phyloP scores from a whole-genome alignment of 106 monocot species.

The Allium fistulosum region DNA sequence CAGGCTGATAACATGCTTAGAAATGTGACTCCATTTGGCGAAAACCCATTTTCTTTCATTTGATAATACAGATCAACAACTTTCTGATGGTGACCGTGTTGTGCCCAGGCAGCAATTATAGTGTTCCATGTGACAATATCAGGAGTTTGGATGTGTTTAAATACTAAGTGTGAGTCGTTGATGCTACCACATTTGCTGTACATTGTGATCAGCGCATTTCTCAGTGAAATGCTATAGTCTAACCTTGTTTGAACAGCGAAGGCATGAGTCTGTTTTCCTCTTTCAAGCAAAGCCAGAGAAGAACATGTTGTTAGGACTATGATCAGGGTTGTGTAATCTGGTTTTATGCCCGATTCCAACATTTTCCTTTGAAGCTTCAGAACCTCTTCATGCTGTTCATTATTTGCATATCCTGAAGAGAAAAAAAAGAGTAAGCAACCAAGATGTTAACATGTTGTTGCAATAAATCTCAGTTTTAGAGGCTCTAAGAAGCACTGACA shows the following conservation, averaged over 20 bases:
- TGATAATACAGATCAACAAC: conserved; percentile 38
- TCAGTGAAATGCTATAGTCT: conserved; percentile 33
- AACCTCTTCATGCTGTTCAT: conserved; percentile 50
- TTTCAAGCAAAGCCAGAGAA: conserved; percentile 43
- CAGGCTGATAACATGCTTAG: conserved; percentile 68
- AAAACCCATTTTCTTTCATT: conserved; percentile 37
- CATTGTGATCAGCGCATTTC: conserved; percentile 79
- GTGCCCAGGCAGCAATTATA: conserved; percentile 74
- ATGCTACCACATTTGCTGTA: conserved; percentile 85
- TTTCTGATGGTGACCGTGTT: conserved; percentile 63
- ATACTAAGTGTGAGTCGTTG: conserved; percentile 34
- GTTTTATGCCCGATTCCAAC: conserved; percentile 36
- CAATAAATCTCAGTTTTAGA: neutral
- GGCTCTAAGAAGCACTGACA: too few species aligned
- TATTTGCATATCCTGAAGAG: conserved; percentile 68
- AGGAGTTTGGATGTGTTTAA: conserved; percentile 17
- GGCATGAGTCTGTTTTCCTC: conserved; percentile 68
- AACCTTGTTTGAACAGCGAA: conserved; percentile 44
- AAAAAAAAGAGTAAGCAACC: neutral
- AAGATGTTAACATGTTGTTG: neutral
- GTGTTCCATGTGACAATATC: conserved; percentile 72
- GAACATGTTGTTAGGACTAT: conserved; percentile 57
- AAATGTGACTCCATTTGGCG: conserved; percentile 70
- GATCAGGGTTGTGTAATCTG: conserved; percentile 76
- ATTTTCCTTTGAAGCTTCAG: conserved; percentile 49